These are phyloP conservation scores for Colletotrichum sp. DNA, from an alignment of 2,329 filamentous ascomycete genomes.

Conservation along the genomic window DNA sequence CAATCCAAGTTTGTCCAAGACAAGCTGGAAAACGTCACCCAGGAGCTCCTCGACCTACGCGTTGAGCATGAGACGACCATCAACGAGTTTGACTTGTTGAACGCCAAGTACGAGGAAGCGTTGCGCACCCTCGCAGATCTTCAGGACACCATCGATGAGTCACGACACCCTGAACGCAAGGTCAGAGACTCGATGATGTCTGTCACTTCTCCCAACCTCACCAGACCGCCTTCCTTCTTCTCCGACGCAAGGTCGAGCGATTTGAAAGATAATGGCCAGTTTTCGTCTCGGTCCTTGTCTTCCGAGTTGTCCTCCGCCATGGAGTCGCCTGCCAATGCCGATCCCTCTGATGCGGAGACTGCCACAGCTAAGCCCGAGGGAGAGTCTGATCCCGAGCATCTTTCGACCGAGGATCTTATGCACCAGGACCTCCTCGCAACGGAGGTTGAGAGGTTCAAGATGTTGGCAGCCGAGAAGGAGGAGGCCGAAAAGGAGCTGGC, in stretches of 20 bases:
- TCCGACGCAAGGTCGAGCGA: conserved; percentile 75
- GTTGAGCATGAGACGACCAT: conserved; percentile 88
- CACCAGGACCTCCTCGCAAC: conserved; percentile 52
- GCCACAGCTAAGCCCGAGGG: conserved; percentile 44
- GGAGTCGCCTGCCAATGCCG: conserved; percentile 72
- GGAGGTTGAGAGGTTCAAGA: conserved; percentile 75
- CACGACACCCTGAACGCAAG: conserved; percentile 63
- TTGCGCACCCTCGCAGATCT: conserved; percentile 82
- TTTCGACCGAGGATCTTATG: conserved; percentile 37
- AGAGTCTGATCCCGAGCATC: conserved; percentile 4
- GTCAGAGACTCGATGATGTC: conserved; percentile 63
- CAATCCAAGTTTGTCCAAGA: conserved; percentile 88
- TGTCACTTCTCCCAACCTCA: conserved; percentile 51
- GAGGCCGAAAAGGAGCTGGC: conserved; percentile 74
- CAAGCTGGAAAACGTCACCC: conserved; percentile 88
- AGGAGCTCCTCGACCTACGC: conserved; percentile 88
- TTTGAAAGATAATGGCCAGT: conserved; percentile 68
- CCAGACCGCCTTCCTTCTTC: conserved; percentile 82
- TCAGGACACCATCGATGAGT: conserved; percentile 84
- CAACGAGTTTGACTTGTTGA: conserved; percentile 80
- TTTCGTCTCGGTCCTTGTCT: conserved; percentile 87
- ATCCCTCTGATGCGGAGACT: conserved; percentile 66
- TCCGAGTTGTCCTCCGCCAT: conserved; percentile 91
- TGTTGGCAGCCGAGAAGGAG: conserved; percentile 78
- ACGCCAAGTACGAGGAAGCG: conserved; percentile 89